phyloP scores from a whole-genome alignment of 2,329 filamentous ascomycete species.

The Colletotrichum euphorbiae region DNA sequence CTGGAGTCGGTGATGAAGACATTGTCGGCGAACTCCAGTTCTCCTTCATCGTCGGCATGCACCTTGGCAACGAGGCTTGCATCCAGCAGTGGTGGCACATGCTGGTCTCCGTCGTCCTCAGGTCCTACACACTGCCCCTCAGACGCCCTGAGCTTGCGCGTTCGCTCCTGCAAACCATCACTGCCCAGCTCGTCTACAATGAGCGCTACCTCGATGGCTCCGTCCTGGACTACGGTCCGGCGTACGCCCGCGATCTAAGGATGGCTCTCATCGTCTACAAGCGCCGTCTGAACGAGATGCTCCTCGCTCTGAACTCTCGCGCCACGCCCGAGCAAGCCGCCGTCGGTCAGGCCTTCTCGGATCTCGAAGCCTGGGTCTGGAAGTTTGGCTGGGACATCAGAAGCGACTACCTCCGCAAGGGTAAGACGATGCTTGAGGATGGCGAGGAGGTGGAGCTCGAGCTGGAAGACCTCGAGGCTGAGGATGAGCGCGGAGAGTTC shows the following conservation, averaged over 20 bases:
- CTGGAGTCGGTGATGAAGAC: constrained; percentile 51
- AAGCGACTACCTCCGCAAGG: constrained; percentile 60
- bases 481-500: constrained; percentile 66
- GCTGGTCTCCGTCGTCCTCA: constrained; percentile 62
- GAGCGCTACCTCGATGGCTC: constrained; percentile 60
- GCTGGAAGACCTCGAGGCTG: constrained; percentile 63
- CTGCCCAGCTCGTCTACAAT: constrained; percentile 67
- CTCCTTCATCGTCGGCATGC: constrained; percentile 67
- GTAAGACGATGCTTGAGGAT: constrained; percentile 64
- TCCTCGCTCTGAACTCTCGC: constrained; percentile 50
- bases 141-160: constrained; percentile 58
- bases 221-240: constrained; percentile 53
- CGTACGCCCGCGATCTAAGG: constrained; percentile 53
- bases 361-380: constrained; percentile 61
- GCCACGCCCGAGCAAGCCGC: constrained; percentile 55
- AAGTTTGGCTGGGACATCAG: constrained; percentile 67
- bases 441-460: constrained; percentile 62
- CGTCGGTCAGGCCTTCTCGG: constrained; percentile 61
- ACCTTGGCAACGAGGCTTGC: constrained; percentile 69
- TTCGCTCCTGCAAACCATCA: constrained; percentile 61
- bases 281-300: constrained; percentile 61
- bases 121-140: constrained; percentile 59
- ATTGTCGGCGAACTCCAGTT: constrained; percentile 72
- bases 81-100: constrained; percentile 73
- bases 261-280: constrained; percentile 66